A percentile compares a stretch with the other conserved stretches of the same genome.
These are phyloP conservation scores for Diaporthe sp. DNA, from an alignment of 2,329 filamentous ascomycete species.

Conservation along the genomic window DNA sequence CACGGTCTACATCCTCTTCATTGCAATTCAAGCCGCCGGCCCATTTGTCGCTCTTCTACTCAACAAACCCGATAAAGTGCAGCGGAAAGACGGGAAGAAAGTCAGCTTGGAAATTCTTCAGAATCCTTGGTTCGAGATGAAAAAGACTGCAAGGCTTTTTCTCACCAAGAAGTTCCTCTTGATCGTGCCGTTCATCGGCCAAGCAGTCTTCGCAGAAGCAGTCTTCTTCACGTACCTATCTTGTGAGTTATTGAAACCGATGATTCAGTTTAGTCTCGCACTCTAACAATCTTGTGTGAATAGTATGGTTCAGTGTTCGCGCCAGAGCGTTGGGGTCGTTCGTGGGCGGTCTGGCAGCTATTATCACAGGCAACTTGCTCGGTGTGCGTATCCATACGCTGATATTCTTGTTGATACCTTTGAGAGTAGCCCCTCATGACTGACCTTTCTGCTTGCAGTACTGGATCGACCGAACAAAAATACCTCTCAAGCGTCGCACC, in stretches of 20 bases:
- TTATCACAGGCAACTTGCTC: constrained; percentile 75
- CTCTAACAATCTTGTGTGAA: constrained; percentile 28
- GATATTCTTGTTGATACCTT: constrained; percentile 36
- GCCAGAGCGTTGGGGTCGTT: constrained; percentile 79
- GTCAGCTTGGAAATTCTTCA: constrained; percentile 72
- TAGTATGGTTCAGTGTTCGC: constrained; percentile 78
- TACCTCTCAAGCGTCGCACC: constrained; percentile 68
- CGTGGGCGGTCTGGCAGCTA: constrained; percentile 76
- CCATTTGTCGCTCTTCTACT: constrained; percentile 76
- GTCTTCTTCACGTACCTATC: constrained; percentile 80
- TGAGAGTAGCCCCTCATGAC: no score
- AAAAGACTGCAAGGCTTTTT: constrained; percentile 70
- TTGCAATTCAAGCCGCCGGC: constrained; percentile 76
- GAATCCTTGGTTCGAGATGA: constrained; percentile 71
- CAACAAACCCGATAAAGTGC: constrained; percentile 71
- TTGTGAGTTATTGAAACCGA: constrained; percentile 48
- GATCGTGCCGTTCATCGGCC: constrained; percentile 76
- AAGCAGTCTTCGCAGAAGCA: constrained; percentile 79
- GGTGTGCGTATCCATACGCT: constrained; percentile 60
- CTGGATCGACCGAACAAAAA: constrained; percentile 71
- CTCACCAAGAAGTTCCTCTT: constrained; percentile 73
- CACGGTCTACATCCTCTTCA: constrained; percentile 78
- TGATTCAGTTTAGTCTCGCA: neutral
- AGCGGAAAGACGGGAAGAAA: constrained; percentile 74
- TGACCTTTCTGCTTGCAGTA: constrained; percentile 49